Conservation (phyloP, 257 asterid species). For the Solanum paucissectum region DNA sequence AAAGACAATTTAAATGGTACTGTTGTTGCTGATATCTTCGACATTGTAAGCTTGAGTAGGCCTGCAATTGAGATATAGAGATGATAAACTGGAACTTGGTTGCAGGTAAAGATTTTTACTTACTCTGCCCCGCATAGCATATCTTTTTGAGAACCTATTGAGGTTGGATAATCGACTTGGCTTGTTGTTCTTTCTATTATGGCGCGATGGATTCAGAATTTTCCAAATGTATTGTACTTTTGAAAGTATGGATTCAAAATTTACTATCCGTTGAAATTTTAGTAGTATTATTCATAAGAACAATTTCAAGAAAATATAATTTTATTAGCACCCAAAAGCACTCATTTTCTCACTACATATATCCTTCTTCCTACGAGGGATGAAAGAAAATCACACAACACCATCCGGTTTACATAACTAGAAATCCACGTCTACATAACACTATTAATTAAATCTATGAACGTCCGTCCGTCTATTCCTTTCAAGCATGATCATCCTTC, state of each 20-base stretch:
- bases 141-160: neutral
- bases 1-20: too few species aligned
- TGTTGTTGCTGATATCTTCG: too few species aligned
- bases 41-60: too few species aligned
- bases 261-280: too few species aligned
- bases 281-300: neutral
- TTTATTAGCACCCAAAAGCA: neutral
- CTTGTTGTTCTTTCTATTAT: neutral
- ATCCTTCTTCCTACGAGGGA: neutral
- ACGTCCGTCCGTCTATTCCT: neutral
- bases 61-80: too few species aligned
- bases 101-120: too few species aligned
- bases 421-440: neutral
- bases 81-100: too few species aligned
- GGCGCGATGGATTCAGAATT: neutral
- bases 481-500: neutral
- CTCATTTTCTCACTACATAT: neutral
- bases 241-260: neutral
- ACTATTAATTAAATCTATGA: neutral
- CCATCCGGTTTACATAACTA: neutral
- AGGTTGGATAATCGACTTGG: neutral
- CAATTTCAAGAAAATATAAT: neutral
- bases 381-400: neutral
- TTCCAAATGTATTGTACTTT: neutral
- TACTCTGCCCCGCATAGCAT: too few species aligned